Percentiles rank a stretch among this genome's conserved stretches.
Evolutionary conservation across 208 protist genomes (phyloP).

Genomic region (Angomonas ambiguus): DNA sequence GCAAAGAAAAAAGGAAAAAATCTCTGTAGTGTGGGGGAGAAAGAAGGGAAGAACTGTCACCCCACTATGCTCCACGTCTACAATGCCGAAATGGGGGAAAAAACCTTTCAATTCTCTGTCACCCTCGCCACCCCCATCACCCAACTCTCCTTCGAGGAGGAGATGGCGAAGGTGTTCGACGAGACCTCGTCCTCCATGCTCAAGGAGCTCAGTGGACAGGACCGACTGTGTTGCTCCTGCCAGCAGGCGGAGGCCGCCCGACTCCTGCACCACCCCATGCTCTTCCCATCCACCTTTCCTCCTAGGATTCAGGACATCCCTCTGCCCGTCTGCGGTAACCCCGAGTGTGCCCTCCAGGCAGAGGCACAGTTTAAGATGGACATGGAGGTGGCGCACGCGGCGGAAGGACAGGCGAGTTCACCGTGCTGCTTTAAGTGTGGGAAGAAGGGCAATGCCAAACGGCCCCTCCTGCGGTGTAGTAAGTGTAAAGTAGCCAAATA

Average conservation of each 20-base stretch:
- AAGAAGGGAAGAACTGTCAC: not conserved
- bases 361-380: conserved; percentile 36
- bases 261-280: conserved; percentile 60
- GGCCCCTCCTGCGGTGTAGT: conserved; percentile 48
- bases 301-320: conserved; percentile 53
- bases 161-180: conserved; percentile 26
- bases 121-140: conserved; percentile 33
- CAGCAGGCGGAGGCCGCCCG: conserved; percentile 27
- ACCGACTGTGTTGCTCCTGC: conserved; percentile 36
- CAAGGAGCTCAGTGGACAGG: conserved; percentile 30
- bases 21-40: too few relatives aligned
- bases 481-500: conserved; percentile 70
- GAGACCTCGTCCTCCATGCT: conserved; percentile 46
- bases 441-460: not conserved
- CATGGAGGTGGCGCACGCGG: conserved; percentile 33
- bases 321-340: conserved; percentile 34
- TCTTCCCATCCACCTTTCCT: conserved; percentile 36
- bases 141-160: conserved; percentile 25
- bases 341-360: conserved; percentile 28
- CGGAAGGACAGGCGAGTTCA: not conserved
- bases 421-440: conserved; percentile 38
- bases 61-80: conserved; percentile 53
- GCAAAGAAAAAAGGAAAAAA: not conserved
- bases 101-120: conserved; percentile 48
- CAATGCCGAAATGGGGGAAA: conserved; percentile 45